Evolutionary conservation across 495 filamentous ascomycete genomes (phyloP).

Genomic region (Halenospora varia): DNA sequence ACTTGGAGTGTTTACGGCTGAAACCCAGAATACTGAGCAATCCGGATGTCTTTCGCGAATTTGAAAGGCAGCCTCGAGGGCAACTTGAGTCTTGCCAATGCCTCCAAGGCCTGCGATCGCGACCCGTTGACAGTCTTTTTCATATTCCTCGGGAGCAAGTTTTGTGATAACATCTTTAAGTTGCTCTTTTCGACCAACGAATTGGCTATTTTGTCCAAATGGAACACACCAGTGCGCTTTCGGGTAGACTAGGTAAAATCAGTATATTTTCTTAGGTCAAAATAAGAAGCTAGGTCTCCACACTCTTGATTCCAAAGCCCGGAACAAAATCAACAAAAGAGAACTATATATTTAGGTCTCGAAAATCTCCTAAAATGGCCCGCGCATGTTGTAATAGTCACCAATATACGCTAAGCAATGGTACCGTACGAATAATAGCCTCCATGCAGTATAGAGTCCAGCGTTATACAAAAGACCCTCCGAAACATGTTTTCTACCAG

Average conservation of each 20-base stretch:
- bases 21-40: constrained; percentile 17
- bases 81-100: constrained; percentile 13
- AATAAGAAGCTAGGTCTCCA: not conserved
- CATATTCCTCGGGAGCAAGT: not conserved
- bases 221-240: constrained; percentile 3
- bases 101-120: constrained; percentile 18
- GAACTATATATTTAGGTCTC: not conserved
- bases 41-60: constrained; percentile 4
- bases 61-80: constrained; percentile 12
- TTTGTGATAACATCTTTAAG: constrained; percentile 1
- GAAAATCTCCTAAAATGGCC: not conserved
- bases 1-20: constrained; percentile 8
- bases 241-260: not conserved
- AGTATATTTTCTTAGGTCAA: not conserved
- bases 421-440: not conserved
- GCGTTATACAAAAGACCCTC: not conserved
- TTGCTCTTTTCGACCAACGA: constrained; percentile 8
- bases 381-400: not conserved
- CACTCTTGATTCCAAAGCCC: not conserved
- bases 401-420: not conserved
- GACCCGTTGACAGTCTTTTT: not conserved
- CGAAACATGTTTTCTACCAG: not conserved
- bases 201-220: constrained; percentile 9
- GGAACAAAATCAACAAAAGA: not conserved
- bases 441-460: not conserved